phyloP scores from a whole-genome alignment of 2,329 filamentous ascomycete genomes.

The Hypomyces perniciosus region DNA sequence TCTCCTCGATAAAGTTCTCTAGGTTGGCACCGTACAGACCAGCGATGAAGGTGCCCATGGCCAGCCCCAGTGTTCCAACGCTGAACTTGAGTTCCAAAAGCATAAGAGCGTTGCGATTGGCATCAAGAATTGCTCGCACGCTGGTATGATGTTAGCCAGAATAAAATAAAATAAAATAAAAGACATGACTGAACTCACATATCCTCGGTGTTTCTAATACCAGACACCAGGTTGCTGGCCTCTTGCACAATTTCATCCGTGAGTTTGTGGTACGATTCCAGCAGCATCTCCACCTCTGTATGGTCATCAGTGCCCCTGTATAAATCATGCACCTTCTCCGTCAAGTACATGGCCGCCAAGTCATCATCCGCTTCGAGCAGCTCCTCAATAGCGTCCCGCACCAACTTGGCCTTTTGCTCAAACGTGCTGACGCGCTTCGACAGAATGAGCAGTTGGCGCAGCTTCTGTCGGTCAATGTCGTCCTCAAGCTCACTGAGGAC shows the following conservation, averaged over 20 bases:
- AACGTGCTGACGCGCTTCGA: conserved; percentile 96
- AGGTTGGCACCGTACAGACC: conserved; percentile 99
- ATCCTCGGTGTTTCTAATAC: conserved; percentile 96
- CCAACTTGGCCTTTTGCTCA: conserved; percentile 91
- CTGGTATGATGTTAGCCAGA: conserved; percentile 39
- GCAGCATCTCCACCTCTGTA: conserved; percentile 91
- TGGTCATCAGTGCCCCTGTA: conserved; percentile 76
- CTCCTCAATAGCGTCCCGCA: conserved; percentile 92
- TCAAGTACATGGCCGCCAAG: conserved; percentile 88
- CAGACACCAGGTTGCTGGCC: conserved; percentile 84
- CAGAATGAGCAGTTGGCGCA: conserved; percentile 83
- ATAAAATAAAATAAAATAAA: background rate
- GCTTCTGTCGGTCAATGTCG: conserved; percentile 91
- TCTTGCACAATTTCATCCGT: conserved; percentile 97
- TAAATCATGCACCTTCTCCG: conserved; percentile 73
- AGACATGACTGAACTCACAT: conserved; percentile 55
- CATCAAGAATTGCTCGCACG: conserved; percentile 93
- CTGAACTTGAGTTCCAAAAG: conserved; percentile 93
- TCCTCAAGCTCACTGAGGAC: conserved; percentile 89
- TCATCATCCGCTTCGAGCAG: conserved; percentile 95
- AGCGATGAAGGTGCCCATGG: conserved; percentile 88
- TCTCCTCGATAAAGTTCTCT: conserved; percentile 97
- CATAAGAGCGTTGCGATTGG: conserved; percentile 98
- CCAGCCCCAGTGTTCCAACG: conserved; percentile 89
- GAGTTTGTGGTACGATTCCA: conserved; percentile 97